Conservation (phyloP, 352 stramenopile species). For the Chrysophaeum taylorii region DNA sequence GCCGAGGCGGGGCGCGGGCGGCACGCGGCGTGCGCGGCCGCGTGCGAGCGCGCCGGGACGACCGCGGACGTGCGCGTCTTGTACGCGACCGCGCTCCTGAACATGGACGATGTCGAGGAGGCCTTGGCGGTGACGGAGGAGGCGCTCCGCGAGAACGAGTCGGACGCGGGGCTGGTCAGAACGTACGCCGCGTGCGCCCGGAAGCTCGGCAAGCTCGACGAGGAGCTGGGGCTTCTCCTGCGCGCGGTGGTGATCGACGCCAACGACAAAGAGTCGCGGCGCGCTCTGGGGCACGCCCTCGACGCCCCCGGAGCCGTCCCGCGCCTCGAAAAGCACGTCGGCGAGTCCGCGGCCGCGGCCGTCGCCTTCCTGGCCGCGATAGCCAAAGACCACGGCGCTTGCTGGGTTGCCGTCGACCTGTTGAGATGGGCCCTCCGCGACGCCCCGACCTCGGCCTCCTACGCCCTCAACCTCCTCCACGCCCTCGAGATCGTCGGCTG, state of each 20-base stretch:
- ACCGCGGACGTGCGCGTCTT: background rate
- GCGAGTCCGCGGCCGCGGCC: conserved; percentile 1
- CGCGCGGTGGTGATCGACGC: conserved; percentile 7
- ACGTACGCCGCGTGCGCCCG: background rate
- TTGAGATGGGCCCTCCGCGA: conserved; percentile 9
- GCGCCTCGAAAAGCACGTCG: background rate
- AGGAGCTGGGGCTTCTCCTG: conserved; percentile 15
- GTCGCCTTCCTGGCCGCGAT: conserved; percentile 25
- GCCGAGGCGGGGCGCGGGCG: no score
- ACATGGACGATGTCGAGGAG: background rate
- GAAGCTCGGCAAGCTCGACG: conserved; percentile 1
- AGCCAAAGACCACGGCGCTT: conserved; percentile 12
- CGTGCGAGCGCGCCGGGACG: no score
- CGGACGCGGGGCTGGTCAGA: background rate
- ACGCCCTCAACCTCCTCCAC: conserved; percentile 28
- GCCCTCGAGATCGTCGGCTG: conserved; percentile 17
- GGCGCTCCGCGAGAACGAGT: background rate
- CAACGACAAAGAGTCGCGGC: conserved; percentile 16
- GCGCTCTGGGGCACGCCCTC: background rate
- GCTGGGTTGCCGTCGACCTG: conserved; percentile 3
- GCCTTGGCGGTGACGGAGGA: background rate
- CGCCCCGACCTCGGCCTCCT: background rate
- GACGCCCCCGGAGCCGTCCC: background rate
- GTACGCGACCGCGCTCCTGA: background rate
- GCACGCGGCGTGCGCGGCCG: no score